Evolutionary conservation across 768 basidiomycete genomes (phyloP), one percentile per base, ranked within the genome.

Genomic region (Plicaturopsis crispa): DNA sequence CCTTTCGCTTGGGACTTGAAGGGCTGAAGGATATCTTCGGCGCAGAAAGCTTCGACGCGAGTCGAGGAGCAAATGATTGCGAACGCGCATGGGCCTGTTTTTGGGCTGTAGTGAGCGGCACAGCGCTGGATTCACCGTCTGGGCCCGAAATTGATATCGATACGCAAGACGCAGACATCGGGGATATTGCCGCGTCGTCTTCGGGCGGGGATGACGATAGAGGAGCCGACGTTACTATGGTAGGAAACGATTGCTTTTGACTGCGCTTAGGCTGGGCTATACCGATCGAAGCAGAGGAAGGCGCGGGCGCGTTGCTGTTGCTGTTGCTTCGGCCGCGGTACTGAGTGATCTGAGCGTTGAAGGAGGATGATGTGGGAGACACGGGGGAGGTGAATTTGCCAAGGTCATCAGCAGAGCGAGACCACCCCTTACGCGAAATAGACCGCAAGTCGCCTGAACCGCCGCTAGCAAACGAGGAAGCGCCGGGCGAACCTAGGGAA

Each of bases 361-460:
- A 63, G 14, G 67, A 64, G 5, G 67, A 47, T 32, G 72, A 70
- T 36, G 70, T 49, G n/a, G 61, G 61, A 24, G 60, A 48, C 42
- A 47, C 19, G 55, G 55, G 10, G 26, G 53, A 50, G 11, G 67
- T 65, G 35, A 78, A 59, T 53, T 72, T 76, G 49, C 75, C 71
- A 36, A 89, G 69, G 54, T 90, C 86, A 52, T 89, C 86, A 16
- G 76, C 84, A 5, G 84, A 87, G 52, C 67, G 78, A 18, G 84
- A 86, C 86, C 86, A 89, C 10, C 70, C 72, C 53, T 76, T 81
- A 49, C 76, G 71, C 1, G 84, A 82, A 7, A 85, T 75, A 35
- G 56, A 62, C 31, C 82, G 76, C 35, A 88, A 67, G 57, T 88
- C 85, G 4, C 83, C 84, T 4, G 73, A 63, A 13, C 65, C 66